Percentiles rank a stretch among this genome's conserved stretches.
phyloP scores from a whole-genome alignment of 2,329 filamentous ascomycete genomes.

The Claviceps sorghi region DNA sequence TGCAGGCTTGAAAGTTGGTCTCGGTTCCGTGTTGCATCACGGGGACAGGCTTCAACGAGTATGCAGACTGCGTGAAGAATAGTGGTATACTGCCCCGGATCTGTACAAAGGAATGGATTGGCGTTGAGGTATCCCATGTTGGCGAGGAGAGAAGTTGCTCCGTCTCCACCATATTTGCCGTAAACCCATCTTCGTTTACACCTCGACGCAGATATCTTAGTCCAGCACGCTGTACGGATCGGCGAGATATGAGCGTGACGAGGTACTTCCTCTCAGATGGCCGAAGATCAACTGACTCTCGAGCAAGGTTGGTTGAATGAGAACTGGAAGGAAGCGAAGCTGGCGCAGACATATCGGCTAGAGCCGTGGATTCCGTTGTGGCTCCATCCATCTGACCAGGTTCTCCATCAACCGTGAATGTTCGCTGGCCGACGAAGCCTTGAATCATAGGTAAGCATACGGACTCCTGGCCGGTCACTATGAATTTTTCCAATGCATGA shows the following conservation, averaged over 20 bases:
- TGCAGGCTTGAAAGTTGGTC: constrained; percentile 65
- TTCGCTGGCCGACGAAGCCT: constrained; percentile 78
- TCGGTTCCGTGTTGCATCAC: constrained; percentile 67
- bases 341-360: constrained; percentile 23
- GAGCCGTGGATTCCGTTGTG: constrained; percentile 31
- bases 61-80: constrained; percentile 90
- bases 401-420: constrained; percentile 57
- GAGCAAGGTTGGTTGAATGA: constrained; percentile 12
- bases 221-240: constrained; percentile 74
- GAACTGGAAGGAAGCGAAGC: constrained; percentile 13
- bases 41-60: constrained; percentile 79
- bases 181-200: constrained; percentile 75
- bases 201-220: constrained; percentile 81
- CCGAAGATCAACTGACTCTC: constrained; percentile 26
- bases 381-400: constrained; percentile 39
- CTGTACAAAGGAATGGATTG: constrained; percentile 73
- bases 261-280: constrained; percentile 47
- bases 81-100: constrained; percentile 81
- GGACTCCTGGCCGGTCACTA: constrained; percentile 54
- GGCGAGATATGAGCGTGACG: constrained; percentile 81
- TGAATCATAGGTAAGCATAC: constrained; percentile 77
- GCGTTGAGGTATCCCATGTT: constrained; percentile 46
- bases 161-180: constrained; percentile 85
- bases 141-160: constrained; percentile 77
- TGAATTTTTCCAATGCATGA: constrained; percentile 58